A percentile compares a stretch with the other conserved stretches of the same genome.
Conservation (phyloP, 441 rosid genomes). For the Kokia cookei region DNA sequence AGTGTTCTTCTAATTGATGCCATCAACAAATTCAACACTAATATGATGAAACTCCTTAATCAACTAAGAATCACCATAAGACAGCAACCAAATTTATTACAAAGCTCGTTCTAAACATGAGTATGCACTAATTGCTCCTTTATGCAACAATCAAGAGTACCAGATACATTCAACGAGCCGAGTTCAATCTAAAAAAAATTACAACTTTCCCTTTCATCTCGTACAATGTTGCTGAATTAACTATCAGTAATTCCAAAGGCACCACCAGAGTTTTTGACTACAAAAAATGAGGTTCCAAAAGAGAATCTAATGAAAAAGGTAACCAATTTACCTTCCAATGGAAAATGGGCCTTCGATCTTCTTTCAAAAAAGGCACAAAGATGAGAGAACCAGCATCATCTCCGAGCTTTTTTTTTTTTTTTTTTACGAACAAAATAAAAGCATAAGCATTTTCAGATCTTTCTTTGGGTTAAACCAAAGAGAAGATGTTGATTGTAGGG, state of each 20-base stretch:
- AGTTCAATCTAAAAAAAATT: not conserved
- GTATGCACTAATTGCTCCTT: not conserved
- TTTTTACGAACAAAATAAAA: not conserved
- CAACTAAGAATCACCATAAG: not conserved
- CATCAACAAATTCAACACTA: conserved; percentile 23
- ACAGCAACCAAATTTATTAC: conserved; percentile 8
- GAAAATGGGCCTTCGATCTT: conserved; percentile 22
- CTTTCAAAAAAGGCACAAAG: not conserved
- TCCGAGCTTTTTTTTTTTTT: not conserved
- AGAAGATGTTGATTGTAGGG: not conserved
- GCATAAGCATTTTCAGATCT: conserved; percentile 10
- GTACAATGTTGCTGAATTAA: conserved; percentile 5
- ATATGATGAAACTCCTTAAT: not conserved
- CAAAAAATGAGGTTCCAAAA: not conserved
- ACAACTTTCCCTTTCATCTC: conserved; percentile 6
- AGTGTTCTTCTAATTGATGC: conserved; percentile 57
- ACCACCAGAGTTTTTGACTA: too few relatives aligned
- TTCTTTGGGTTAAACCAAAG: not conserved
- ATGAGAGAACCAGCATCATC: not conserved
- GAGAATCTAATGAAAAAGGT: conserved; percentile 14
- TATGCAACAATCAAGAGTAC: not conserved
- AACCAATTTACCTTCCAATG: not conserved
- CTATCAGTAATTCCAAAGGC: conserved; percentile 1
- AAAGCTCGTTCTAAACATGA: not conserved
- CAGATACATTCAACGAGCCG: not conserved